Percentiles rank a stretch among this genome's conserved stretches.
Evolutionary conservation across 2,329 filamentous ascomycete genomes (phyloP).

Genomic region (Colletotrichum chlorophyti): DNA sequence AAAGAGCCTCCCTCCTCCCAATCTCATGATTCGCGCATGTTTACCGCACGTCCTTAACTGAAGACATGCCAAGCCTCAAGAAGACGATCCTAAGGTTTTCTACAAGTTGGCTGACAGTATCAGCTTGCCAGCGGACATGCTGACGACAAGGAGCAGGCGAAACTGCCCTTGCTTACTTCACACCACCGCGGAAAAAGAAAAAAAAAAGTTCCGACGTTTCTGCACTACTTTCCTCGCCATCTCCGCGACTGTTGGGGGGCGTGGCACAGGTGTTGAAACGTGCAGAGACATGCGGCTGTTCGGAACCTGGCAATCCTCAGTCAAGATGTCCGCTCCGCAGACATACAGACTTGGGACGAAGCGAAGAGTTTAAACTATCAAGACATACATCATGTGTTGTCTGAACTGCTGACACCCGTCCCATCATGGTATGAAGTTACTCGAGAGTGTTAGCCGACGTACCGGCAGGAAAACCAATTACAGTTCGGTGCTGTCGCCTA

Average conservation of each 20-base stretch:
- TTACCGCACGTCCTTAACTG: no score
- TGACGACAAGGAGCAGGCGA: no score
- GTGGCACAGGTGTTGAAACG: conserved; percentile 17
- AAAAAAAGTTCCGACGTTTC: neutral
- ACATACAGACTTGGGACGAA: conserved; percentile 16
- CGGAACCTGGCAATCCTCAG: conserved; percentile 15
- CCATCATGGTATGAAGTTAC: neutral
- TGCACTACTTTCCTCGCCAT: neutral
- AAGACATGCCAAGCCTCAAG: no score
- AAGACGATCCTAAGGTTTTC: no score
- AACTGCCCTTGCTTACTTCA: neutral
- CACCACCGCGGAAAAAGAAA: no score
- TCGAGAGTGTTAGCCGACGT: neutral
- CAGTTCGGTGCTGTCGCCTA: no score
- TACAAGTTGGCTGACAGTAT: no score
- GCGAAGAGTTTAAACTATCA: neutral
- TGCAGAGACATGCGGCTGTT: conserved; percentile 7
- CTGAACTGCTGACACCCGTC: conserved; percentile 2
- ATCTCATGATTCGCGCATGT: no score
- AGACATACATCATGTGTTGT: conserved; percentile 4
- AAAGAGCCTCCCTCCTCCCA: no score
- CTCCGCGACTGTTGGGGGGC: neutral
- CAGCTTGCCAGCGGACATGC: no score
- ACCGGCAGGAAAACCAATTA: neutral
- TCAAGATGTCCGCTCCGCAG: no score